Conservation (phyloP, 192 early-diverging fungal species). For the Coemansia asiatica region DNA sequence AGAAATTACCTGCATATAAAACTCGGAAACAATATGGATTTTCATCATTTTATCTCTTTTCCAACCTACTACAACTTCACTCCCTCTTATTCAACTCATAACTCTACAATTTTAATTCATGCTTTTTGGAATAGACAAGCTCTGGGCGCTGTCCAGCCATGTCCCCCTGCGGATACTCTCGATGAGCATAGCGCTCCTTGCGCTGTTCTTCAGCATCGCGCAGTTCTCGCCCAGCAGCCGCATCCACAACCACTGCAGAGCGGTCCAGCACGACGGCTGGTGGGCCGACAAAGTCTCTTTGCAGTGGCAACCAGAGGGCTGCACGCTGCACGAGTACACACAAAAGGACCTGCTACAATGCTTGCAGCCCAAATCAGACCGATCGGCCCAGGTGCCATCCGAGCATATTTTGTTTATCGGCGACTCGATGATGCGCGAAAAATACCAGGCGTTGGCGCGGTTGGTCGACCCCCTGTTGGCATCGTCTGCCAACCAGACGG, state of each 20-base stretch:
- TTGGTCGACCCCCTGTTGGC: constrained; percentile 42
- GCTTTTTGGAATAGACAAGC: too few species aligned
- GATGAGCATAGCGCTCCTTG: background rate
- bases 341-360: constrained; percentile 48
- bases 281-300: constrained; percentile 51
- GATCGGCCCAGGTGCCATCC: background rate
- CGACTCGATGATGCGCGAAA: constrained; percentile 66
- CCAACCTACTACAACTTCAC: too few species aligned
- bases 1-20: too few species aligned
- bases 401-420: constrained; percentile 62
- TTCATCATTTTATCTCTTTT: too few species aligned
- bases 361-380: constrained; percentile 30
- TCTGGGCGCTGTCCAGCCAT: background rate
- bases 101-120: too few species aligned
- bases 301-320: constrained; percentile 62
- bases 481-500: constrained; percentile 20
- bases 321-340: constrained; percentile 62
- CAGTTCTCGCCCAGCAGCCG: constrained; percentile 26
- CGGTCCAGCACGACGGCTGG: constrained; percentile 47
- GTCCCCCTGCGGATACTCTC: background rate
- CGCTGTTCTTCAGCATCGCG: constrained; percentile 17
- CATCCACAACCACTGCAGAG: constrained; percentile 34
- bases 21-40: too few species aligned
- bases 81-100: too few species aligned
- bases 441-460: constrained; percentile 60